A percentile compares a stretch with the other conserved stretches of the same genome.
Evolutionary conservation across 495 filamentous ascomycete species (phyloP).

Genomic region (Aspergillus indologenus): DNA sequence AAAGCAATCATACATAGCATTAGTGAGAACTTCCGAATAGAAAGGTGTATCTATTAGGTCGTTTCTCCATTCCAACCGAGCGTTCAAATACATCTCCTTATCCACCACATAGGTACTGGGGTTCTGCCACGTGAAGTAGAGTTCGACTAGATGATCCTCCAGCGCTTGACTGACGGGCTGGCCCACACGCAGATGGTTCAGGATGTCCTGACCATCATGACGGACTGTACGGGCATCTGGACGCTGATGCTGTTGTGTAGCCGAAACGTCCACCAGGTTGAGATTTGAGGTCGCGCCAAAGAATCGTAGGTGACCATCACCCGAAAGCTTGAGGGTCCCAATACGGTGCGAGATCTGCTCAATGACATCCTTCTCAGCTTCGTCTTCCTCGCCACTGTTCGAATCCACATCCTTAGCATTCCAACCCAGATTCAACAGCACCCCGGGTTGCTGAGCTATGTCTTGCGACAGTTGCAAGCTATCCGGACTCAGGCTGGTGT

Average conservation of each 20-base stretch:
- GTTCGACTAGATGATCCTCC: constrained; percentile 46
- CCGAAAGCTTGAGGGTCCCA: constrained; percentile 46
- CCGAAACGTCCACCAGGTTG: constrained; percentile 45
- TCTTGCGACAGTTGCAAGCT: constrained; percentile 33
- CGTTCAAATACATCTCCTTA: constrained; percentile 45
- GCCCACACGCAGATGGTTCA: constrained; percentile 44
- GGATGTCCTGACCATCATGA: constrained; percentile 44
- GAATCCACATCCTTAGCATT: constrained; percentile 30
- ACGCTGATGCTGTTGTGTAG: constrained; percentile 47
- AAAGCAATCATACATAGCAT: constrained; percentile 42
- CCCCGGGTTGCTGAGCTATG: constrained; percentile 35
- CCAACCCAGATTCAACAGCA: constrained; percentile 22
- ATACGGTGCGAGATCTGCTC: constrained; percentile 48
- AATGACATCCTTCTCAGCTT: constrained; percentile 45
- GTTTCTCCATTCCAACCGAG: constrained; percentile 40
- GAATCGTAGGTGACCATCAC: constrained; percentile 49
- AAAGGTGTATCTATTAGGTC: constrained; percentile 44
- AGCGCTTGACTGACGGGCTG: constrained; percentile 40
- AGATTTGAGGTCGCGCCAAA: constrained; percentile 50
- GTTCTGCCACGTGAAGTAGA: constrained; percentile 54
- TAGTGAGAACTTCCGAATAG: constrained; percentile 49
- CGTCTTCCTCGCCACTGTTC: constrained; percentile 44
- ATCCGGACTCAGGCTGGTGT: constrained; percentile 29
- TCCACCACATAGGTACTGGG: constrained; percentile 49
- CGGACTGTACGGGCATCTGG: constrained; percentile 49